A percentile compares a stretch with the other conserved stretches of the same genome.
Evolutionary conservation across 2,329 filamentous ascomycete species (phyloP).

Genomic region (Endoconidiophora polonica): DNA sequence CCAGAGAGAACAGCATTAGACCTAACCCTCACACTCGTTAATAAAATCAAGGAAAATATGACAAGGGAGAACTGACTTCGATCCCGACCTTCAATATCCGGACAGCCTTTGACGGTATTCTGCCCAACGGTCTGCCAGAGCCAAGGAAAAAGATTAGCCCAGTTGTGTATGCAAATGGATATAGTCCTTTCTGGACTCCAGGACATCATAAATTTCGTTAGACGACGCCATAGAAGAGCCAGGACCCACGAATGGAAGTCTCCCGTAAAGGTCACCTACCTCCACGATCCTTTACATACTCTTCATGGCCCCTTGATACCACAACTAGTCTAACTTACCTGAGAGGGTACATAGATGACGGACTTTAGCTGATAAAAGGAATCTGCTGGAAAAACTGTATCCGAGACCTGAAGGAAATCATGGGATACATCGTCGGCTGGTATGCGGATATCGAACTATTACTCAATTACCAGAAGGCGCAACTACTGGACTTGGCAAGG

Average conservation of each 20-base stretch:
- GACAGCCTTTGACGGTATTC: background rate
- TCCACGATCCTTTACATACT: background rate
- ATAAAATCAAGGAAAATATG: background rate
- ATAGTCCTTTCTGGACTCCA: slow-evolving; percentile 14
- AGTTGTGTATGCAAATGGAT: slow-evolving; percentile 11
- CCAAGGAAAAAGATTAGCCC: background rate
- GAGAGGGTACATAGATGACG: background rate
- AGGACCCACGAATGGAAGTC: background rate
- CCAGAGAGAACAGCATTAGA: slow-evolving; percentile 15
- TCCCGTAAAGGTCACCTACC: background rate
- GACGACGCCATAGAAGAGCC: background rate
- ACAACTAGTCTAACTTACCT: background rate
- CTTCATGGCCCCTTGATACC: too few relatives aligned
- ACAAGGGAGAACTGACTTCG: background rate
- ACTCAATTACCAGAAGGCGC: background rate
- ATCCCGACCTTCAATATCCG: background rate
- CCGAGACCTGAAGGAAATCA: background rate
- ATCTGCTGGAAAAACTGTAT: background rate
- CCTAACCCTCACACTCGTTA: slow-evolving; percentile 14
- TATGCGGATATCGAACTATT: background rate
- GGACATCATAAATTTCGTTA: slow-evolving; percentile 6
- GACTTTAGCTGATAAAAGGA: background rate
- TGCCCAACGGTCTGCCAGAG: background rate
- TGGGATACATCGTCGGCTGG: background rate
- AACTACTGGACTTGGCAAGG: too few relatives aligned